Evolutionary conservation across 2,329 filamentous ascomycete species (phyloP), one percentile per base, ranked within the genome.

Genomic region (Annulohypoxylon truncatum): DNA sequence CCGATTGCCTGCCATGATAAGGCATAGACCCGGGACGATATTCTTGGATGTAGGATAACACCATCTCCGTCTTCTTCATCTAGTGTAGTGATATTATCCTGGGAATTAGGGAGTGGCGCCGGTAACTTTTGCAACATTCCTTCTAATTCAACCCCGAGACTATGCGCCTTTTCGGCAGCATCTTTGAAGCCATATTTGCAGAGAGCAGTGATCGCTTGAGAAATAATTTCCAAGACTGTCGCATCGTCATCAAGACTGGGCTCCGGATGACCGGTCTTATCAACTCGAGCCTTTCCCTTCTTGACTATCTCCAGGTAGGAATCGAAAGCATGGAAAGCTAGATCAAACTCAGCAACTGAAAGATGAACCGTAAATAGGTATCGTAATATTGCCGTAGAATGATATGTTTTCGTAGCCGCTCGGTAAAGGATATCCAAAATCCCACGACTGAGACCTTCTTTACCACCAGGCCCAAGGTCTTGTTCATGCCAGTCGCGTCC

Each of bases 341-440:
- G 82, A 60, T 97, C 93, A 71, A 97, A 98, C 72, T 99, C 95
- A 7, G 94, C 93, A 15, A 97, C 84, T 2, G 93, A 88, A 15
- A 95, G 84, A 77, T 99, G 96, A 1, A 97, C 91, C 9, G 89
- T 90, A 76, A 98, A 98, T 0, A 99, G 84, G 73, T 94, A 88
- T 62, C 95, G 87, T 28, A 99, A 82, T 67, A 98, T 92, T 8
- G 93, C 83, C 1, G 95, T 97, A 1, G 96, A 99, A 79, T 99
- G 96, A 75, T 96, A 99, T 0, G 94, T 97, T 78, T 96, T 97
- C 8, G 92, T 93, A 6, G 95, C 93, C 20, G 94, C 93, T 38
- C 91, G 91, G 78, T 98, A 99, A 5, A 99, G 84, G 26, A 94
- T 92, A 78, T 96, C 94, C 40, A 99, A 85, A 29, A 96, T 89